Percentiles rank a stretch among this genome's conserved stretches.
These are phyloP conservation scores for Puccinia horiana DNA, from an alignment of 1,284 basidiomycete genomes.

Conservation along the genomic window DNA sequence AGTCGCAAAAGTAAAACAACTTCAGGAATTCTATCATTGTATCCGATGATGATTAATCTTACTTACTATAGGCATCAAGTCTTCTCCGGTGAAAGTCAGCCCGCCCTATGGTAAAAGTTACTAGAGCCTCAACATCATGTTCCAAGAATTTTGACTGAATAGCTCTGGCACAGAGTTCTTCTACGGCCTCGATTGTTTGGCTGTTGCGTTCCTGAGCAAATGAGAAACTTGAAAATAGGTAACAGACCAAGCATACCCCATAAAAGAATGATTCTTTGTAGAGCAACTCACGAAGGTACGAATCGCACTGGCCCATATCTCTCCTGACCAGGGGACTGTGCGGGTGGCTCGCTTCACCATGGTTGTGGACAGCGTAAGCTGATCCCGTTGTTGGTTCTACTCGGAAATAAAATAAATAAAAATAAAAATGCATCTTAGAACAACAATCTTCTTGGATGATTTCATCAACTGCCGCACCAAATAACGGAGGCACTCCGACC, in stretches of 20 bases:
- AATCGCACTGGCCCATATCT: constrained; percentile 40
- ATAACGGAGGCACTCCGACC: constrained; percentile 40
- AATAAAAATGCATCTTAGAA: not conserved
- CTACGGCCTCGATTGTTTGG: constrained; percentile 43
- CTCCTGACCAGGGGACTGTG: constrained; percentile 40
- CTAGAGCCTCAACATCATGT: constrained; percentile 36
- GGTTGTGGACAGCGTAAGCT: not conserved
- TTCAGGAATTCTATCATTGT: not conserved
- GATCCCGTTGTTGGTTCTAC: constrained; percentile 26
- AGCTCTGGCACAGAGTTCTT: constrained; percentile 31
- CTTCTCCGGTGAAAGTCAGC: constrained; percentile 48
- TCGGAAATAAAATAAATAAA: not conserved
- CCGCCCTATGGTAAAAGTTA: constrained; percentile 44
- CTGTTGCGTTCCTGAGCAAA: constrained; percentile 34
- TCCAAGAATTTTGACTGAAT: constrained; percentile 41
- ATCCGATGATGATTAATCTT: not conserved
- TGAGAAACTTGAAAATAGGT: not conserved
- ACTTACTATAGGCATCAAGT: constrained; percentile 48
- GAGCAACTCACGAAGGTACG: constrained; percentile 34
- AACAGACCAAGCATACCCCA: not conserved
- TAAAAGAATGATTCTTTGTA: not conserved
- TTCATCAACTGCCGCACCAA: constrained; percentile 16
- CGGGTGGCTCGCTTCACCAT: constrained; percentile 37
- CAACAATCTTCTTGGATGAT: not conserved
- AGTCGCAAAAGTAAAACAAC: not conserved